Evolutionary conservation across 1,139 yeast genomes (phyloP).

Genomic region (Debaryomyces fabryi): DNA sequence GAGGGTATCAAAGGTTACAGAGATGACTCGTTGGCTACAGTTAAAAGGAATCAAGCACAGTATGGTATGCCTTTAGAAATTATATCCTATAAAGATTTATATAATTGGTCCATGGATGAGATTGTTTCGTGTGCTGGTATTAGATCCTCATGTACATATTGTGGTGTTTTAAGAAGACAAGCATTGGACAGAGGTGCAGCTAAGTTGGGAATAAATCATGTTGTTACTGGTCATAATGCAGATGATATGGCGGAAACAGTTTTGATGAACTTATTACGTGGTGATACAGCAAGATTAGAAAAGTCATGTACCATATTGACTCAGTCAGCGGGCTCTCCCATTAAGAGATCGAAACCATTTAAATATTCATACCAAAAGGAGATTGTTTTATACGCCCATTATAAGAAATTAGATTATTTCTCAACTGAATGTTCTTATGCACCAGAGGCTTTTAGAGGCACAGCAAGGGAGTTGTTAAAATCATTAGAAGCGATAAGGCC

Average conservation of each 20-base stretch:
- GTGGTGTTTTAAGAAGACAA: constrained; percentile 96
- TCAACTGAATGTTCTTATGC: constrained; percentile 98
- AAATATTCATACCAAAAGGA: constrained; percentile 97
- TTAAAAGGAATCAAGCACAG: constrained; percentile 86
- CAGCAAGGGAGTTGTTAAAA: constrained; percentile 90
- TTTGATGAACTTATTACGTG: constrained; percentile 88
- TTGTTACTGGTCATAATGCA: constrained; percentile 98
- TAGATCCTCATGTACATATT: constrained; percentile 93
- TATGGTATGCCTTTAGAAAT: constrained; percentile 88
- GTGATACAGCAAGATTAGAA: constrained; percentile 93
- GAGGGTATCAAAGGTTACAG: constrained; percentile 98
- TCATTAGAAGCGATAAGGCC: constrained; percentile 90
- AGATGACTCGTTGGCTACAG: constrained; percentile 96
- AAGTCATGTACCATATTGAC: constrained; percentile 90
- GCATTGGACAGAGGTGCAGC: constrained; percentile 96
- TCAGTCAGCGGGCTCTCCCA: constrained; percentile 73
- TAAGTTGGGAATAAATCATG: constrained; percentile 82
- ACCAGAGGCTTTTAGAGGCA: constrained; percentile 97
- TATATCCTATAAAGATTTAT: constrained; percentile 84
- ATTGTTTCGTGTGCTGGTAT: constrained; percentile 95
- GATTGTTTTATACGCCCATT: constrained; percentile 95
- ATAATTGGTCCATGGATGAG: constrained; percentile 98
- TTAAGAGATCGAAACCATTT: constrained; percentile 92
- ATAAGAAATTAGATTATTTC: constrained; percentile 91
- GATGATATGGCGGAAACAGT: constrained; percentile 99